These are phyloP conservation scores for Fusarium torreyae DNA, from an alignment of 2,329 filamentous ascomycete species.

Conservation along the genomic window DNA sequence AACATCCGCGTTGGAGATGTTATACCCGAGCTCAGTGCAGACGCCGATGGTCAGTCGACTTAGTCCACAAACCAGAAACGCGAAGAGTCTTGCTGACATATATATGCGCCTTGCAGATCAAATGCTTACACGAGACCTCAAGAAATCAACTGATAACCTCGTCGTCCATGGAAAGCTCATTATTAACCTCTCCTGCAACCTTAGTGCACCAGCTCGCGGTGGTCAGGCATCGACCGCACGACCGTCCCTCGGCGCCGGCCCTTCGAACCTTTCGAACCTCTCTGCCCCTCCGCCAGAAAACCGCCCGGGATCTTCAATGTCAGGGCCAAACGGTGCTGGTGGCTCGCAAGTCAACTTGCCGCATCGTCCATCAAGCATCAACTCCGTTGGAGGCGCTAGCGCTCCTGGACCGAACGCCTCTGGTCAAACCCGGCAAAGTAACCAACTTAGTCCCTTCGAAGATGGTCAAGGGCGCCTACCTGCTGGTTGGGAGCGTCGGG, in stretches of 20 bases:
- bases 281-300: constrained; percentile 63
- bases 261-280: constrained; percentile 62
- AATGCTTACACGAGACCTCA: constrained; percentile 97
- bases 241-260: constrained; percentile 61
- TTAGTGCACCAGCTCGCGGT: constrained; percentile 77
- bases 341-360: constrained; percentile 60
- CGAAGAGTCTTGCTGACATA: constrained; percentile 51
- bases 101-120: constrained; percentile 74
- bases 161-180: constrained; percentile 98
- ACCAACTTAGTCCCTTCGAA: constrained; percentile 88
- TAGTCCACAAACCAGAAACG: constrained; percentile 20
- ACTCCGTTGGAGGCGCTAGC: constrained; percentile 53
- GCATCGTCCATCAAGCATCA: constrained; percentile 65
- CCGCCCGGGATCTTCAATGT: constrained; percentile 68
- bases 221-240: constrained; percentile 61
- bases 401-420: constrained; percentile 52
- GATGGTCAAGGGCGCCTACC: constrained; percentile 95
- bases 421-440: constrained; percentile 53
- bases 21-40: constrained; percentile 85
- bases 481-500: constrained; percentile 94
- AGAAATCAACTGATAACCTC: constrained; percentile 98
- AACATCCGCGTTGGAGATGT: constrained; percentile 96
- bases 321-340: constrained; percentile 62
- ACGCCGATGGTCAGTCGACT: constrained; percentile 83
- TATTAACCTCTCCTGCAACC: constrained; percentile 94